Percentiles rank a stretch among this genome's conserved stretches.
phyloP scores from a whole-genome alignment of 192 early-diverging fungal genomes.

The Coemansia sp. region DNA sequence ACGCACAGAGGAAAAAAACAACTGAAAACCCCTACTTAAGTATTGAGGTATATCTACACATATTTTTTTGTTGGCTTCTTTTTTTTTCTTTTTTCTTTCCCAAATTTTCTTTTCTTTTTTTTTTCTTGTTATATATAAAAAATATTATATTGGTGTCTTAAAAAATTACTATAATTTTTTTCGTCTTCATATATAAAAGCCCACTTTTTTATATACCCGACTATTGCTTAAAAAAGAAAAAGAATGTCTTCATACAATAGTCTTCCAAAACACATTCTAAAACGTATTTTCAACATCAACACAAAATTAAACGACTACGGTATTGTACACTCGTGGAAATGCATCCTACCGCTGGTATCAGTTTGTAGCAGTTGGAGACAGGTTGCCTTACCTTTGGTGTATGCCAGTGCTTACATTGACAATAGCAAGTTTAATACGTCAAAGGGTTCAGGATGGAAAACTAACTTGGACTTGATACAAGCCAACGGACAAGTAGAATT shows the following conservation, averaged over 20 bases:
- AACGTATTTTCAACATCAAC: background rate
- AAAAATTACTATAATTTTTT: background rate
- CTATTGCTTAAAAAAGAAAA: no score
- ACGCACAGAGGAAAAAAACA: no score
- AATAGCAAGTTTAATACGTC: background rate
- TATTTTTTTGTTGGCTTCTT: no score
- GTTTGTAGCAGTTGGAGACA: background rate
- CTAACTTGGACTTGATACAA: background rate
- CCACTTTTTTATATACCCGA: no score
- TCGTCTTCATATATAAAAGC: background rate
- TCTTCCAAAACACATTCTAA: background rate
- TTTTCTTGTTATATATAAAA: no score
- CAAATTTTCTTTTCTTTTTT: no score
- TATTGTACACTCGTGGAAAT: slow-evolving; percentile 3
- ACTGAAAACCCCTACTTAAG: no score
- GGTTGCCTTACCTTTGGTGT: background rate
- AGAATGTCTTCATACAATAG: background rate
- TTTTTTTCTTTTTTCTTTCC: no score
- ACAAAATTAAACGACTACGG: slow-evolving; percentile 1
- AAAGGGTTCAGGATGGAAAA: background rate
- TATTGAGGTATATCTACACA: no score
- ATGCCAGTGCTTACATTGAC: background rate
- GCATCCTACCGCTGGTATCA: background rate
- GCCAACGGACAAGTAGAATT: background rate
- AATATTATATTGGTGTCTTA: no score